phyloP scores from a whole-genome alignment of 768 basidiomycete species.

The Boletales sp. region DNA sequence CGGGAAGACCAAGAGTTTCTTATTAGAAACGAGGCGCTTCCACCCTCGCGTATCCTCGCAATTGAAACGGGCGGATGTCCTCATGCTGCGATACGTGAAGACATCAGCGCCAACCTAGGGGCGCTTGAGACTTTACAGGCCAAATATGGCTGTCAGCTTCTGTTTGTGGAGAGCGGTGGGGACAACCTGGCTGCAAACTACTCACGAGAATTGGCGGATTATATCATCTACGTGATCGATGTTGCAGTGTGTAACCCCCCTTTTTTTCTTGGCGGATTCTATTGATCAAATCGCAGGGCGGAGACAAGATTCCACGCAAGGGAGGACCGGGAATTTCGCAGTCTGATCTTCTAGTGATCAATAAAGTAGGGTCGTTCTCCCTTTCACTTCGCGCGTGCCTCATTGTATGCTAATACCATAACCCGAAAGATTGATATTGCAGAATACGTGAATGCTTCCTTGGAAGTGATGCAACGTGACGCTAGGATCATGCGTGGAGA shows the following conservation, averaged over 20 bases:
- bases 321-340: conserved; percentile 97
- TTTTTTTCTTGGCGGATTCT: neutral
- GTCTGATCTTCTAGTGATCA: conserved; percentile 90
- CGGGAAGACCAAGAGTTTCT: conserved; percentile 97
- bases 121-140: conserved; percentile 93
- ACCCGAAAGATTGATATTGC: conserved; percentile 82
- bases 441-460: conserved; percentile 85
- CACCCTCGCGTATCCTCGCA: conserved; percentile 80
- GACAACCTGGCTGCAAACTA: conserved; percentile 98
- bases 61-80: conserved; percentile 99
- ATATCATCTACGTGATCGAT: conserved; percentile 92
- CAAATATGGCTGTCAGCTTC: conserved; percentile 82
- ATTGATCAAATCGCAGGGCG: conserved; percentile 56
- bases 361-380: conserved; percentile 59
- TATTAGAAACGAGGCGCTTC: conserved; percentile 87
- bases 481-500: conserved; percentile 91
- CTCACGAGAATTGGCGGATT: conserved; percentile 93
- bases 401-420: neutral
- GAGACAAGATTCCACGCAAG: conserved; percentile 98
- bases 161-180: conserved; percentile 95
- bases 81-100: conserved; percentile 96
- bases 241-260: conserved; percentile 56
- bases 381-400: neutral
- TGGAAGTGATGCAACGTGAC: conserved; percentile 93
- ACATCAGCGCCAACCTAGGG: conserved; percentile 96